phyloP scores from a whole-genome alignment of 441 rosid genomes.

The Gossypium lobatum region DNA sequence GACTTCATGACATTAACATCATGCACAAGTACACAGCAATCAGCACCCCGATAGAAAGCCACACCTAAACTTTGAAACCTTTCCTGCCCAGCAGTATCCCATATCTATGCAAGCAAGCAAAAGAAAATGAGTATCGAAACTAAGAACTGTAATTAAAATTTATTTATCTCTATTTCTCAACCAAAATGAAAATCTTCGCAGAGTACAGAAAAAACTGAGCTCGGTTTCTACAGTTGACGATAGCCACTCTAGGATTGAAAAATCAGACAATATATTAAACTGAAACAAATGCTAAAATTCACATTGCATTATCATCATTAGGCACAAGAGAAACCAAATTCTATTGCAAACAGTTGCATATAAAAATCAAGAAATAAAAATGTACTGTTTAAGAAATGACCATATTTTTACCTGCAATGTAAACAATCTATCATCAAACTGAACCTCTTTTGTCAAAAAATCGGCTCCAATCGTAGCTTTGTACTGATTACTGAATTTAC shows the following conservation, averaged over 20 bases:
- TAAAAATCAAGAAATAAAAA: not conserved
- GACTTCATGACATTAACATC: slow-evolving; percentile 86
- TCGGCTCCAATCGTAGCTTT: slow-evolving; percentile 81
- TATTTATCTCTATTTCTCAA: not conserved
- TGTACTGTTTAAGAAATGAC: not conserved
- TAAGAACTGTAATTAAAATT: not conserved
- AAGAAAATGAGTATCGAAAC: not conserved
- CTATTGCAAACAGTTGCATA: not conserved
- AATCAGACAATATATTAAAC: not conserved
- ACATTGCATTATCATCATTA: not conserved
- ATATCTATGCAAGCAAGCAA: slow-evolving; percentile 36
- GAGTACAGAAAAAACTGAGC: not conserved
- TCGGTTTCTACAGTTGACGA: not conserved
- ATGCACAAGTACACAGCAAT: slow-evolving; percentile 69
- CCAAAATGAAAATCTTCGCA: not conserved
- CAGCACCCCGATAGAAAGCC: slow-evolving; percentile 71
- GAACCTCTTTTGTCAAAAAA: slow-evolving; percentile 76
- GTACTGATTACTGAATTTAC: slow-evolving; percentile 84
- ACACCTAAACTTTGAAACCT: slow-evolving; percentile 68
- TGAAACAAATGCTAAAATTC: not conserved
- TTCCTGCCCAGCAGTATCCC: slow-evolving; percentile 80
- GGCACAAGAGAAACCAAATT: not conserved
- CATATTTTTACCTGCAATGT: slow-evolving; percentile 59
- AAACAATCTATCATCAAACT: slow-evolving; percentile 75
- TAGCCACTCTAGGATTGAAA: not conserved